Evolutionary conservation across 2,329 filamentous ascomycete species (phyloP).

Genomic region (Beauveria varroae): DNA sequence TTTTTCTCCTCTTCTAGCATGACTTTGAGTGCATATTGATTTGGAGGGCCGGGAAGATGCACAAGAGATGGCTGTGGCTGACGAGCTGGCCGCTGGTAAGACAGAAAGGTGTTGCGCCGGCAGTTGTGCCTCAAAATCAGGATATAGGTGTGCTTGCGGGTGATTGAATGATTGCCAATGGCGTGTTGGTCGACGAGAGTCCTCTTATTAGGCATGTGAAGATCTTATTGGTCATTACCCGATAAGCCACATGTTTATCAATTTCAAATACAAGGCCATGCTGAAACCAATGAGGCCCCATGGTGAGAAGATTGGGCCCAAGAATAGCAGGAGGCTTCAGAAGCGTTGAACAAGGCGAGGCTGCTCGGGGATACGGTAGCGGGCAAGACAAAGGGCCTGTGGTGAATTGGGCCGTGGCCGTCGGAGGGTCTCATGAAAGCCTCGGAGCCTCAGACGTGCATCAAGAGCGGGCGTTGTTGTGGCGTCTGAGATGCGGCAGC

Average conservation of each 20-base stretch:
- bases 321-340: not conserved
- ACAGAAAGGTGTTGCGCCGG: not conserved
- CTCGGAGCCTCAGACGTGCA: not conserved
- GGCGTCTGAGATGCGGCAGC: constrained; percentile 4
- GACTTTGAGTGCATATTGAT: not conserved
- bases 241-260: not conserved
- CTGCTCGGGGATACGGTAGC: not conserved
- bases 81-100: not conserved
- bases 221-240: not conserved
- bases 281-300: not conserved
- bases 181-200: too few relatives aligned
- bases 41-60: not conserved
- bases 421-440: not conserved
- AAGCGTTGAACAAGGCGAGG: not conserved
- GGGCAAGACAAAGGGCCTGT: not conserved
- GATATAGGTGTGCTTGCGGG: not conserved
- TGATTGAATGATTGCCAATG: too few relatives aligned
- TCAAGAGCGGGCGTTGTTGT: constrained; percentile 3
- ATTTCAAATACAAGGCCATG: constrained; percentile 1
- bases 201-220: too few relatives aligned
- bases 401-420: not conserved
- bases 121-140: not conserved
- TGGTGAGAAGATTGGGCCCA: not conserved
- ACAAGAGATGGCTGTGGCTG: not conserved
- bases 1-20: not conserved